A percentile compares a stretch with the other conserved stretches of the same genome.
Conservation (phyloP, 148 eudicot genomes). For the Camellia sinensis region DNA sequence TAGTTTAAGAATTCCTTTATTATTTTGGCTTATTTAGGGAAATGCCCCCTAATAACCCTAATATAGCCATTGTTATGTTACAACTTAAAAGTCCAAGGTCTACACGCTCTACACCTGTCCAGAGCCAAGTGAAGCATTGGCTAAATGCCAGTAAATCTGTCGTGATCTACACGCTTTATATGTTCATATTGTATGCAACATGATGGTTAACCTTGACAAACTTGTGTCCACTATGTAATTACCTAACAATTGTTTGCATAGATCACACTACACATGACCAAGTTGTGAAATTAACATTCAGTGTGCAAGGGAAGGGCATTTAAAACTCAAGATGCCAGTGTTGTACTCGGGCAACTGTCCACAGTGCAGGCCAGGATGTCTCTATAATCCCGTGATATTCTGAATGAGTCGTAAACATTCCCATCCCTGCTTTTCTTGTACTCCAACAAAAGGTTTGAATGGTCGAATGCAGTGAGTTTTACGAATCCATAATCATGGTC, state of each 20-base stretch:
- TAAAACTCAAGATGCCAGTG: constrained; percentile 32
- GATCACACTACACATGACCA: too few species aligned
- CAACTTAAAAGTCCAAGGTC: too few species aligned
- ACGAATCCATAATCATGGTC: constrained; percentile 79
- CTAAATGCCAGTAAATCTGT: too few species aligned
- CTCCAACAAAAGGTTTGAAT: constrained; percentile 70
- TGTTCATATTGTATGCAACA: too few species aligned
- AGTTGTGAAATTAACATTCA: not conserved
- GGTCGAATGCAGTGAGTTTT: constrained; percentile 77
- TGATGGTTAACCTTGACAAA: not conserved
- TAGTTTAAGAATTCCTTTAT: too few species aligned
- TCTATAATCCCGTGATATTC: constrained; percentile 66
- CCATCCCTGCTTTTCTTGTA: constrained; percentile 90
- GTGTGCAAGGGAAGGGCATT: not conserved
- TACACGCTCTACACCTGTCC: too few species aligned
- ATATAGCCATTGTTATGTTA: too few species aligned
- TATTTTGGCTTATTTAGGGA: too few species aligned
- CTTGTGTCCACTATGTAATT: not conserved
- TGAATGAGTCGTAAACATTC: constrained; percentile 76
- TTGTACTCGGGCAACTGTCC: constrained; percentile 71
- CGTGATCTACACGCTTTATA: too few species aligned
- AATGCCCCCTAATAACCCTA: too few species aligned
- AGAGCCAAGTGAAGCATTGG: too few species aligned
- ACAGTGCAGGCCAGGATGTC: constrained; percentile 78
- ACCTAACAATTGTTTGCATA: not conserved